A percentile compares a stretch with the other conserved stretches of the same genome.
These are phyloP conservation scores for Phytophthora pistaciae DNA, from an alignment of 352 stramenopile species.

Conservation along the genomic window DNA sequence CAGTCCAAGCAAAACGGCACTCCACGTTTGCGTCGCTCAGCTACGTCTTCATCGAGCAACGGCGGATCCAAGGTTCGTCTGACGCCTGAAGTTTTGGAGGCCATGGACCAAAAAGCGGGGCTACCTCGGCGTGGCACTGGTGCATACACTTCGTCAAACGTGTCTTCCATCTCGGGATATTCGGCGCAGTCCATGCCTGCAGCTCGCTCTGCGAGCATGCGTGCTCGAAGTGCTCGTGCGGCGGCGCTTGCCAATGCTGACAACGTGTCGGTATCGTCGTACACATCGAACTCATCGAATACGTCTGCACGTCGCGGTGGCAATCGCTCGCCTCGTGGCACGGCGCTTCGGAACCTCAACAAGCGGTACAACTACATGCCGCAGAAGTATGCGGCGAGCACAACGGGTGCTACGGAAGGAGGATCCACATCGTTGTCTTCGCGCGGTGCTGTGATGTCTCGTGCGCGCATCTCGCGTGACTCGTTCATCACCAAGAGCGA, in stretches of 20 bases:
- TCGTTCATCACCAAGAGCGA: slow-evolving; percentile 80
- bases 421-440: slow-evolving; percentile 72
- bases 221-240: slow-evolving; percentile 44
- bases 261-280: slow-evolving; percentile 68
- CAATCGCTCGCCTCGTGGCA: slow-evolving; percentile 43
- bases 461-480: slow-evolving; percentile 65
- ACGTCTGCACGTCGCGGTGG: slow-evolving; percentile 35
- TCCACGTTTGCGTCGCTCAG: slow-evolving; percentile 14
- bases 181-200: slow-evolving; percentile 52
- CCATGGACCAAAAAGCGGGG: slow-evolving; percentile 63
- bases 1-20: slow-evolving; percentile 26
- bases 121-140: slow-evolving; percentile 53
- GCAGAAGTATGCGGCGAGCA: slow-evolving; percentile 57
- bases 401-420: slow-evolving; percentile 39
- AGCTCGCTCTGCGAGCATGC: slow-evolving; percentile 35
- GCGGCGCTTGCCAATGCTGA: slow-evolving; percentile 41
- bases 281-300: slow-evolving; percentile 61
- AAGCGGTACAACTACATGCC: slow-evolving; percentile 80
- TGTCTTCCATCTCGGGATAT: slow-evolving; percentile 72
- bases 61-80: slow-evolving; percentile 51
- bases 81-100: slow-evolving; percentile 66
- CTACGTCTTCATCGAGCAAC: slow-evolving; percentile 23
- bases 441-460: slow-evolving; percentile 73
- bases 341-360: slow-evolving; percentile 61
- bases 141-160: slow-evolving; percentile 69